Conservation (phyloP, 2,329 filamentous ascomycete genomes). For the Talaromyces verruculosus region DNA sequence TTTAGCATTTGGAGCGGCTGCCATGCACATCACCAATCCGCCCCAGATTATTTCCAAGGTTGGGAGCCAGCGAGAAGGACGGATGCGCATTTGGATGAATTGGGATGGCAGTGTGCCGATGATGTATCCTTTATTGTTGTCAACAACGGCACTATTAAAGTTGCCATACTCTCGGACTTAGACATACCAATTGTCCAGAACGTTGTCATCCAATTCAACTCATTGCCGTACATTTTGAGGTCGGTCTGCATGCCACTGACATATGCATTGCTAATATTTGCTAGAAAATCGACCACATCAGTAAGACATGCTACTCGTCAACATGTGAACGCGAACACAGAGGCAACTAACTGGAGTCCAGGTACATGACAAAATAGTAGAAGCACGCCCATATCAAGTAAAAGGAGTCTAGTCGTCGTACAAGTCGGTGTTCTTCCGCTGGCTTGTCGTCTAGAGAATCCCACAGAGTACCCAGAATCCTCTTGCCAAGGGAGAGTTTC, state of each 20-base stretch:
- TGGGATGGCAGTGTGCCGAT: background rate
- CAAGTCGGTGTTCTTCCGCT: background rate
- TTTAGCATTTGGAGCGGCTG: constrained; percentile 17
- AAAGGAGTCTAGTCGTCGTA: background rate
- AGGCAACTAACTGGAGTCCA: background rate
- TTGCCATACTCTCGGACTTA: background rate
- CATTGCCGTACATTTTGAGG: constrained; percentile 59
- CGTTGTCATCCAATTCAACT: constrained; percentile 58
- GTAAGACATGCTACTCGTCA: background rate
- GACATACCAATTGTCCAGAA: background rate
- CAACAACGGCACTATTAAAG: background rate
- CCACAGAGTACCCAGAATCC: background rate
- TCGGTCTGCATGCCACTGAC: constrained; percentile 65
- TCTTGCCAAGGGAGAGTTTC: background rate
- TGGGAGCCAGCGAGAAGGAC: constrained; percentile 9
- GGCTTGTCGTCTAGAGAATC: background rate
- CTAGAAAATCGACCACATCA: constrained; percentile 28
- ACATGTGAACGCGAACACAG: too few species aligned
- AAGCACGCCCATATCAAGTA: background rate
- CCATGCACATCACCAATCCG: constrained; percentile 20
- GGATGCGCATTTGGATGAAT: background rate
- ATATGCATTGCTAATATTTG: constrained; percentile 72
- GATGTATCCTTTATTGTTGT: background rate
- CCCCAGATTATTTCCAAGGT: constrained; percentile 21
- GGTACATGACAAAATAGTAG: background rate